Base-by-base conservation (phyloP, 2,329 filamentous ascomycete genomes). In the Sclerotinia nivalis region DNA sequence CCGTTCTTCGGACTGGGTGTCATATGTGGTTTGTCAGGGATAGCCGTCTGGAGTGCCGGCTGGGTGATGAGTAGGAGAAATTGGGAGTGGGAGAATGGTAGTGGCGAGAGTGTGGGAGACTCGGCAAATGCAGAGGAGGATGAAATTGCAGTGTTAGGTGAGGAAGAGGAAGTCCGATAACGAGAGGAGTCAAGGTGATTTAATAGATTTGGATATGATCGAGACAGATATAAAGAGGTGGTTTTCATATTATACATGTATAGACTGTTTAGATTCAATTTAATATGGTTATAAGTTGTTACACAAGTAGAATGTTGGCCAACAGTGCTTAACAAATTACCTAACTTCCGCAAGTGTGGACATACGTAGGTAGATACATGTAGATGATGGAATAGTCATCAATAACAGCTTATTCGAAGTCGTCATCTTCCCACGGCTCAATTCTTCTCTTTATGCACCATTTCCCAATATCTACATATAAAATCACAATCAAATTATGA, bases 1-100 rank as follows among this genome's bases (percentile, higher is more conserved):
- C 77, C 77, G 25, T 78, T 73, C 69, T 72, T 72, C 25, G 64
- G 50, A 40, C 4, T 66, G 34, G 25, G 31, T 37, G 2, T 56
- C 15, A 66, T 56, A 45, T 66, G 50, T 58, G 34, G 49, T 2
- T 55, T 67, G 5, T 15, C 37, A 18, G 65, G 2, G 8, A 37
- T 67, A 8, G 40, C 25, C 0, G 31, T 67, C 43, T 67, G 65
- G 65, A 37, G 18, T n/a, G 50, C 28, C 12, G 52, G 50, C 2
- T 58, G 37, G 54, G 12, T 67, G 4, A 67, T 56, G 65, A 59
- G 65, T 22, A 40, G 15, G n/a, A 66, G 62, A 1, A n/a, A 34
- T 9, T 55, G 49, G 34, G 15, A 20, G 1, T 54, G 62, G 34
- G 49, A 43, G n/a, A 45, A 43, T 40, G 20, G 1, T n/a, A 4